Base-by-base conservation (phyloP, 2,329 filamentous ascomycete species). In the Neocucurbitaria cava region DNA sequence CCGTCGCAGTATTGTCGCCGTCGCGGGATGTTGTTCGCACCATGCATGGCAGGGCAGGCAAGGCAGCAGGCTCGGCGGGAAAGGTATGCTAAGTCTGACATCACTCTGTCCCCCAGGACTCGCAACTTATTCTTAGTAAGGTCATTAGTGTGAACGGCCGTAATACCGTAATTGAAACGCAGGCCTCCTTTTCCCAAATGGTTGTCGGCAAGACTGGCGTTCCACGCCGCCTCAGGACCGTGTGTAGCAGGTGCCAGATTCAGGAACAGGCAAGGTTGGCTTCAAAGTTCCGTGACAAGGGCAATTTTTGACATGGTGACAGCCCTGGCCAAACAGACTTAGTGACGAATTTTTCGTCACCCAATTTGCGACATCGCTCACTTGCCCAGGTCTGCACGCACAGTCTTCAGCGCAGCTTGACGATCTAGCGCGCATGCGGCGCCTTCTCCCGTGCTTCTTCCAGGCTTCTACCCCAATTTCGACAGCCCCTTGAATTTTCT, bases 391-490 rank as follows among this genome's bases (percentile, higher is more conserved):
- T 36, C 46, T 20, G 52, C 53, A 44, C 43, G 46, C 52, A 49
- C 49, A 38, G 53, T 59, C 52, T 52, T 54, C 56, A 56, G 42
- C 46, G 33, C 60, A 55, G 54, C 55, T 65, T 50, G 58, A 58
- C 56, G 58, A 70, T 69, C 65, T 67, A 60, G 69, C 64, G 59
- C 58, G 61, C 58, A 46, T 53, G 46, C 61, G 59, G 59, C 61
- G 62, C 60, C 70, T 76, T 75, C 73, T 75, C 66, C 72, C 72
- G 72, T 65, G 60, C 70, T 76, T 76, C 72, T 70, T 64, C 63
- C 60, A 69, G 57, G 52, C 70, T 76, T 75, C 73, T 62, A 75
- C 70, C 58, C n/a, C 51, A 66, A 68, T 67, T 64, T 71, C 59
- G 58, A 55, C 46, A 42, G 23, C 52, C 62, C 66, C 64, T 61